Conservation (phyloP, 225 moss, liverwort and hornwort species). For the Pleurozium schreberi region DNA sequence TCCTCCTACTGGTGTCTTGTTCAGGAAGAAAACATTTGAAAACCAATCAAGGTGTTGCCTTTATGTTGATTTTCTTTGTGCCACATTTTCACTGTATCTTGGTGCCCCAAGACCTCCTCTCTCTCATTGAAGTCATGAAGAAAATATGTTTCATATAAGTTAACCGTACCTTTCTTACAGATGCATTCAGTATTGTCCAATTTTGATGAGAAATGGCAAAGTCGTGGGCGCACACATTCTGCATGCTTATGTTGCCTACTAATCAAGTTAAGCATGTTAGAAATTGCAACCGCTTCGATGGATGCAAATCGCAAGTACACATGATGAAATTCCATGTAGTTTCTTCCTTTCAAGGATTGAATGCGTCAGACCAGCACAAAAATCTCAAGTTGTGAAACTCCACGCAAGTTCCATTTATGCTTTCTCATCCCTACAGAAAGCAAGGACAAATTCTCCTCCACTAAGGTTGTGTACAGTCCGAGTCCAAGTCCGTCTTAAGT, state of each 20-base stretch:
- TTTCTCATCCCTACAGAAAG: slow-evolving; percentile 3
- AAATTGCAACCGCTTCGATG: not conserved
- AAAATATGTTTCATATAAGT: not conserved
- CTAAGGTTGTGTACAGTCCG: not conserved
- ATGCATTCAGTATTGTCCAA: not conserved
- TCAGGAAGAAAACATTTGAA: not conserved
- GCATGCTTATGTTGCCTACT: not conserved
- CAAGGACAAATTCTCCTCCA: not conserved
- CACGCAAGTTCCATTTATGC: not conserved
- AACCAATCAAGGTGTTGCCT: not conserved
- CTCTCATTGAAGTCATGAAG: not conserved
- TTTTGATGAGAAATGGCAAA: not conserved
- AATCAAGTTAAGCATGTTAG: not conserved
- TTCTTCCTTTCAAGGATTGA: not conserved
- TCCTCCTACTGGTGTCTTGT: not conserved
- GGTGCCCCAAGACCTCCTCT: not conserved
- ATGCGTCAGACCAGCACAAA: not conserved
- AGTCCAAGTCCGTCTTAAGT: not conserved
- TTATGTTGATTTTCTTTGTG: not conserved
- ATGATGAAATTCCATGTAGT: not conserved
- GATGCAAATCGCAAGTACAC: not conserved
- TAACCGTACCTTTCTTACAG: not conserved
- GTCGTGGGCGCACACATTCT: not conserved
- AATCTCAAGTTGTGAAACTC: not conserved
- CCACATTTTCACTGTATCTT: not conserved